Base-by-base conservation (phyloP, 768 basidiomycete genomes). In the Candolleomyces aberdarensis region DNA sequence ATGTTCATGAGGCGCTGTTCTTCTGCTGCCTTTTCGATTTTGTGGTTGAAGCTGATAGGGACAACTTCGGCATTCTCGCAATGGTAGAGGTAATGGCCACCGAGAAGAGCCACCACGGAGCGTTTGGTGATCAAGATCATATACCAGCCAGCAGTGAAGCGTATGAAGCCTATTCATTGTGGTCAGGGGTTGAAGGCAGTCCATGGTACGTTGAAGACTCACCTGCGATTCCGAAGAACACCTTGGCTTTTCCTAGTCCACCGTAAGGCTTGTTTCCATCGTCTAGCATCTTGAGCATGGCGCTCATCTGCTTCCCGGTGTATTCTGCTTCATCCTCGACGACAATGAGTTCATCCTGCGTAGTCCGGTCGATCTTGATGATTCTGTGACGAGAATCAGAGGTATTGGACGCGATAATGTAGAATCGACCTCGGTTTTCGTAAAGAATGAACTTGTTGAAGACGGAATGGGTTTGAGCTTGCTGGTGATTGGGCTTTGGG, bases 81-180 rank as follows among this genome's bases (percentile, higher is more conserved):
- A 67, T 98, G 97, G 68, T 96, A 98, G 44, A 98, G 79, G 68
- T 97, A 97, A 70, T 98, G 95, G 0, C 96, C 96, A 7, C 96
- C 97, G 9, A 99, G 78, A 5, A 99, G 82, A 0, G 95, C 94
- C 44, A 98, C 96, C 7, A 94, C 90, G 8, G 92, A 91, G 46
- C 95, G 86, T 71, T 96, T 93, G 51, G 91, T 85, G 64, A 98
- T 87, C 20, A 94, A 74, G 54, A 99, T 85, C 84, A 98, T 88
- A 72, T 98, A 98, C 91, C 93, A 98, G 9, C 95, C 94, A 1
- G 94, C 90, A 2, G 95, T 97, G 71, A 98, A 98, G 48, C 85
- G 84, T 58, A 98, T 87, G 69, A 99, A 98, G 0, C 96, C 96
- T 91, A 41, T n/a, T 10, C 31, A 32, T 15, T 3, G 3, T 13